Evolutionary conservation across 2,329 filamentous ascomycete species (phyloP).

Genomic region (Arachnomyces sp.): DNA sequence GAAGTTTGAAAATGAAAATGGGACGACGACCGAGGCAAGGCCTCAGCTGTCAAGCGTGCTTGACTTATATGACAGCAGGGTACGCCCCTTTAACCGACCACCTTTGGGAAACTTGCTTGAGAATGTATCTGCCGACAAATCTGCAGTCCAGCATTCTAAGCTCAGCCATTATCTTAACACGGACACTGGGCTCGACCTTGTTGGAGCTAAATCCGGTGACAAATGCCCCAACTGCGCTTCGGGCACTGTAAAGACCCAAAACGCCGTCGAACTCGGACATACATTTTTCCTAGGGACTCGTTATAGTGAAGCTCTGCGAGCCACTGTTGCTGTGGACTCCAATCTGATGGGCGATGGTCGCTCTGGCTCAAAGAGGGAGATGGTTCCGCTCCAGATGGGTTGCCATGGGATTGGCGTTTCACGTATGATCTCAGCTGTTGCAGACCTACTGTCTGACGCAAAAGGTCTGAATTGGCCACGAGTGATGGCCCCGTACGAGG

Average conservation of each 20-base stretch:
- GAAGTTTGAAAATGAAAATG: conserved; percentile 7
- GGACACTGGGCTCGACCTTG: conserved; percentile 50
- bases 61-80: conserved; percentile 35
- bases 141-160: conserved; percentile 24
- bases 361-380: conserved; percentile 22
- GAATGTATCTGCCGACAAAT: conserved; percentile 9
- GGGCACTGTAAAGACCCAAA: conserved; percentile 58
- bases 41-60: conserved; percentile 27
- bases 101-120: conserved; percentile 29
- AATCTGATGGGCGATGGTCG: conserved; percentile 9
- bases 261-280: conserved; percentile 83
- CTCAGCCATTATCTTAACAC: conserved; percentile 33
- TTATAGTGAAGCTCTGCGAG: conserved; percentile 69
- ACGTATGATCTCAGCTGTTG: conserved; percentile 78
- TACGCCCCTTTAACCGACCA: conserved; percentile 32
- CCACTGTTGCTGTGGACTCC: conserved; percentile 48
- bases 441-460: conserved; percentile 63
- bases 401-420: conserved; percentile 94
- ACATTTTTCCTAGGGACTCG: conserved; percentile 90
- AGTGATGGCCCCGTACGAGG: conserved; percentile 76
- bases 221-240: conserved; percentile 61
- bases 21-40: conserved; percentile 18
- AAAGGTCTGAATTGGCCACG: conserved; percentile 82
- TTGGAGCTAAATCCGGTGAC: conserved; percentile 61
- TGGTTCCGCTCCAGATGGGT: conserved; percentile 74